Conservation (phyloP, 2,329 filamentous ascomycete species). For the Cucurbitaria berberidis region DNA sequence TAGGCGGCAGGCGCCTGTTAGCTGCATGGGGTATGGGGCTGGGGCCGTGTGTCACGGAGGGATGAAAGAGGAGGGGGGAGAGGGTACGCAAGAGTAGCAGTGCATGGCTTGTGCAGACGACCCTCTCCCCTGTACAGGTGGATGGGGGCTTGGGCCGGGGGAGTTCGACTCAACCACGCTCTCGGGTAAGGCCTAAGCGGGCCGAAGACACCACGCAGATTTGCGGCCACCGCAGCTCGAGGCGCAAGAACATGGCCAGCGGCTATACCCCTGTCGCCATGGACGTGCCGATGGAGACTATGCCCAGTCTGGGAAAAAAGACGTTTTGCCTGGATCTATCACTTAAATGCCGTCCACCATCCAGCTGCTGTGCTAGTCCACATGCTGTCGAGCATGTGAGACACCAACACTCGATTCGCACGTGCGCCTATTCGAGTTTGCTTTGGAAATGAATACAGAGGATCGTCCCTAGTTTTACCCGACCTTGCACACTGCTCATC, state of each 20-base stretch:
- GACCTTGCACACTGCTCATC: conserved; percentile 8
- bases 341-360: conserved; percentile 13
- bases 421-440: conserved; percentile 17
- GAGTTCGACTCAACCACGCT: conserved; percentile 29
- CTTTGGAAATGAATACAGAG: conserved; percentile 14
- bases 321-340: conserved; percentile 20
- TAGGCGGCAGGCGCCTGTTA: conserved; percentile 46
- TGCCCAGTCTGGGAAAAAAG: conserved; percentile 4
- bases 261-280: conserved; percentile 23
- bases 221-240: conserved; percentile 34
- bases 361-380: conserved; percentile 24
- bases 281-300: conserved; percentile 16
- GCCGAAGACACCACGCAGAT: conserved; percentile 42
- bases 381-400: conserved; percentile 20
- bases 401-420: conserved; percentile 27
- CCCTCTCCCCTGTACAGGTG: conserved; percentile 19
- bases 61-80: conserved; percentile 16
- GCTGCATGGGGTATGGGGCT: conserved; percentile 35
- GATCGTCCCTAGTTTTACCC: conserved; percentile 20
- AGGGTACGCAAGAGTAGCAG: conserved; percentile 22
- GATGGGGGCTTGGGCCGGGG: conserved; percentile 32
- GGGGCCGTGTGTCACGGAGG: conserved; percentile 38
- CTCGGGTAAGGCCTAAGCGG: conserved; percentile 44
- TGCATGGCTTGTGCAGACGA: conserved; percentile 22
- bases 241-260: conserved; percentile 33